Percentiles rank a stretch among this genome's conserved stretches.
Evolutionary conservation across 2,329 filamentous ascomycete genomes (phyloP).

Genomic region (Colletotrichum zoysiae): DNA sequence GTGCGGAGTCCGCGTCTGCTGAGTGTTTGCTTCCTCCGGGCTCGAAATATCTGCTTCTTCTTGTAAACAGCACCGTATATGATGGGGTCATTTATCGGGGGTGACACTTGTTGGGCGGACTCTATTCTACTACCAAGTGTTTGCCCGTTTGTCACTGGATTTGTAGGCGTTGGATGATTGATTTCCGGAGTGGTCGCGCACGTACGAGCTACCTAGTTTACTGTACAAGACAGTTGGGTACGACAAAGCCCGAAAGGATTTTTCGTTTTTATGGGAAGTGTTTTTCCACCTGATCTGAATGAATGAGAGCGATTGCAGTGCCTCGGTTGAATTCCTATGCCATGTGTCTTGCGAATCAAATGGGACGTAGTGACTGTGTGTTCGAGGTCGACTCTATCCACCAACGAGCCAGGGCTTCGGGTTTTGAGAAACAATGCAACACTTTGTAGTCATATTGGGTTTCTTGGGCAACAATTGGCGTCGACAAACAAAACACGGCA

Average conservation of each 20-base stretch:
- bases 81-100: neutral
- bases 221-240: neutral
- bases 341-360: neutral
- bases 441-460: neutral
- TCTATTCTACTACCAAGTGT: slow-evolving; percentile 5
- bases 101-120: slow-evolving; percentile 4
- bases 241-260: neutral
- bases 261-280: neutral
- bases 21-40: slow-evolving; percentile 13
- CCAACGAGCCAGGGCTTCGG: no score
- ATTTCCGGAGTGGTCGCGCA: neutral
- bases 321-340: neutral
- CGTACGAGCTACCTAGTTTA: neutral
- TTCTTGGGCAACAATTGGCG: neutral
- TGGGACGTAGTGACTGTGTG: no score
- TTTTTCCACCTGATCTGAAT: neutral
- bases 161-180: slow-evolving; percentile 13
- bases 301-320: neutral
- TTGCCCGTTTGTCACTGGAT: neutral
- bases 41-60: neutral
- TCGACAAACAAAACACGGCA: neutral
- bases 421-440: neutral
- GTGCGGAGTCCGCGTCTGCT: slow-evolving; percentile 80
- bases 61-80: slow-evolving; percentile 9
- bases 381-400: neutral